Conservation (phyloP, 202 grass and related monocot genomes). For the Panicum virgatum region DNA sequence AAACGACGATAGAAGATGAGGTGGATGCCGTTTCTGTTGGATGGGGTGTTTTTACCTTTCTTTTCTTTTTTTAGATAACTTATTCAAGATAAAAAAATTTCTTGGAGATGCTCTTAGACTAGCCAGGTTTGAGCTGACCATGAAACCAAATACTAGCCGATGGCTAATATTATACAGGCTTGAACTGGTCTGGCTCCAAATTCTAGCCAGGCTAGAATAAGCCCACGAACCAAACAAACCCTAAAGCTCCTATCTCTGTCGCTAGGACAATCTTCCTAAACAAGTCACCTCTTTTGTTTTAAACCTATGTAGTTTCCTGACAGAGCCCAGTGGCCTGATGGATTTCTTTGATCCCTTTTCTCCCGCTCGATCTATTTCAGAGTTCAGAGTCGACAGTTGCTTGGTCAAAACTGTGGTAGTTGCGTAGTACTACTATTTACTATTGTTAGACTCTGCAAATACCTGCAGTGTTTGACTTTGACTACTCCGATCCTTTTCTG, state of each 20-base stretch:
- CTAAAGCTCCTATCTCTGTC: neutral
- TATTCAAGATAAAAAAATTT: too few species aligned
- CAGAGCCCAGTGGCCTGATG: constrained; percentile 6
- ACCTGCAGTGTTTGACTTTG: constrained; percentile 12
- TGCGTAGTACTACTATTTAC: neutral
- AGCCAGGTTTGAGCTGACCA: too few species aligned
- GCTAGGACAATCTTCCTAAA: neutral
- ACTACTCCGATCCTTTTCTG: neutral
- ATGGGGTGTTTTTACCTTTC: too few species aligned
- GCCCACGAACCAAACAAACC: too few species aligned
- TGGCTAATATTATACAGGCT: too few species aligned
- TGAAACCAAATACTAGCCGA: too few species aligned
- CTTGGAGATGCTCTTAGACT: too few species aligned
- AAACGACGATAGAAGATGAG: too few species aligned
- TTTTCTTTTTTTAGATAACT: too few species aligned
- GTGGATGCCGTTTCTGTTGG: too few species aligned
- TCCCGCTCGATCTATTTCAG: neutral
- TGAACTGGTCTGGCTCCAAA: too few species aligned
- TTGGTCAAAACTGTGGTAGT: constrained; percentile 17
- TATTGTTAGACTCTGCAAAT: neutral
- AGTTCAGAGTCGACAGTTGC: constrained; percentile 16
- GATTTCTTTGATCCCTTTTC: neutral
- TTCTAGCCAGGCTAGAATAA: too few species aligned
- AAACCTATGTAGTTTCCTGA: neutral
- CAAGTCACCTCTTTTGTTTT: neutral